Percentiles rank a stretch among this genome's conserved stretches.
phyloP scores from a whole-genome alignment of 352 stramenopile genomes.

The Phytophthora ramorum region DNA sequence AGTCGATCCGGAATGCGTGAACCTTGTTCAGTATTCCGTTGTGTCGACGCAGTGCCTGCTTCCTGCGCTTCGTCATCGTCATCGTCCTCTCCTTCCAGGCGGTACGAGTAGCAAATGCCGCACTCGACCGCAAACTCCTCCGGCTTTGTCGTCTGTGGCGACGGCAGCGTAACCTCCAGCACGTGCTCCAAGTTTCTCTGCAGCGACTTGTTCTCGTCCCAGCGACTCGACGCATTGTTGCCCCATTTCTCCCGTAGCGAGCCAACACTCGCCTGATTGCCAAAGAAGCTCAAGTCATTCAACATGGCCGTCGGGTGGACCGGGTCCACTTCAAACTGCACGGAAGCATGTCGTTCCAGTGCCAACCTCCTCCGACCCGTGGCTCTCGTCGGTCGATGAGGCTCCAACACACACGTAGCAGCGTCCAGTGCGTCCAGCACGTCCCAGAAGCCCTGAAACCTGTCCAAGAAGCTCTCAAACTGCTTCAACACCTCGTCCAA shows the following conservation, averaged over 20 bases:
- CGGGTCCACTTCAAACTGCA: conserved; percentile 78
- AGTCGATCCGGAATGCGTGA: conserved; percentile 77
- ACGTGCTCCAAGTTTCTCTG: conserved; percentile 77
- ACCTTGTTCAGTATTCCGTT: conserved; percentile 7
- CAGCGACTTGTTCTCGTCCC: conserved; percentile 58
- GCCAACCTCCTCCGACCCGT: conserved; percentile 71
- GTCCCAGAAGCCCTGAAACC: conserved; percentile 84
- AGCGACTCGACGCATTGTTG: conserved; percentile 53
- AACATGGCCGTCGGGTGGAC: conserved; percentile 42
- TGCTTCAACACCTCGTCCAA: conserved; percentile 49
- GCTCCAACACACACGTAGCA: conserved; percentile 80
- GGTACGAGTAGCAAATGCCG: conserved; percentile 91
- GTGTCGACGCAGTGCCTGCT: background rate
- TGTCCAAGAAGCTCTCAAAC: conserved; percentile 62
- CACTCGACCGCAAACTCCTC: conserved; percentile 88
- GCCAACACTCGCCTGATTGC: conserved; percentile 62
- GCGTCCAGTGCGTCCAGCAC: conserved; percentile 78
- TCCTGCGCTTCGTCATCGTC: conserved; percentile 11
- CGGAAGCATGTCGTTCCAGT: conserved; percentile 67
- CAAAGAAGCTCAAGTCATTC: conserved; percentile 81
- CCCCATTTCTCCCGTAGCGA: conserved; percentile 67
- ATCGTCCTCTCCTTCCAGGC: conserved; percentile 49
- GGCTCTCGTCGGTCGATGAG: conserved; percentile 66
- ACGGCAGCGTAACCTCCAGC: conserved; percentile 69
- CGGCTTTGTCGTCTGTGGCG: conserved; percentile 46